A percentile compares a stretch with the other conserved stretches of the same genome.
Conservation (phyloP, 2,329 filamentous ascomycete genomes). For the Elsinoe necatrix region DNA sequence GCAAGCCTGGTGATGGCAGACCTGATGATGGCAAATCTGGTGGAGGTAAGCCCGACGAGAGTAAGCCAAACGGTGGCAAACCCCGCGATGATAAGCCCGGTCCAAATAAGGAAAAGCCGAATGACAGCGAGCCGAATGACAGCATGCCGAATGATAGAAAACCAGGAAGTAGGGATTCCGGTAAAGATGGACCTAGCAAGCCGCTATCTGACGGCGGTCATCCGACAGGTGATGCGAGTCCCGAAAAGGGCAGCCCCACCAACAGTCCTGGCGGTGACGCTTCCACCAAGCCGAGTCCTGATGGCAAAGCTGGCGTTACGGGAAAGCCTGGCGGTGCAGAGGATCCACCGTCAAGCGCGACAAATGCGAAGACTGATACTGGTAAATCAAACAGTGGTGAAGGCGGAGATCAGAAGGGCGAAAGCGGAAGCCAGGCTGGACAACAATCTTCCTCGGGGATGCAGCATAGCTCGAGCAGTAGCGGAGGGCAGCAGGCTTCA, state of each 20-base stretch:
- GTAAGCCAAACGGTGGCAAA: not conserved
- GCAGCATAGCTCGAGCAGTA: not conserved
- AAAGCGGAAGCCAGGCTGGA: not conserved
- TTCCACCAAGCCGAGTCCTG: not conserved
- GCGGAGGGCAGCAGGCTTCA: not conserved
- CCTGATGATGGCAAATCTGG: not conserved
- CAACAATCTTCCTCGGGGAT: not conserved
- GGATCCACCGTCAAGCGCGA: not conserved
- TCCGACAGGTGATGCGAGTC: too few species aligned
- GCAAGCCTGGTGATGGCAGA: not conserved
- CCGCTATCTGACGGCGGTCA: not conserved
- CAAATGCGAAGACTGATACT: not conserved
- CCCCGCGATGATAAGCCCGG: too few species aligned
- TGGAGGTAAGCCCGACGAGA: not conserved
- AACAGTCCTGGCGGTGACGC: not conserved
- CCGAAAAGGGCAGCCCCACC: too few species aligned
- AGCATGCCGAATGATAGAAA: not conserved
- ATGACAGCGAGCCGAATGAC: not conserved
- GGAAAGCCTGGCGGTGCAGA: not conserved
- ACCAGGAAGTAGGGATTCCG: not conserved
- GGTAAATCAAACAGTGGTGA: not conserved
- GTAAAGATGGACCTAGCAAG: not conserved
- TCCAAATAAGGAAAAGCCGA: too few species aligned
- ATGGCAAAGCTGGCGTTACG: not conserved
- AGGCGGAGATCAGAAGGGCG: not conserved